Base-by-base conservation (phyloP, 2,329 filamentous ascomycete species). In the Penicillium oxalicum region DNA sequence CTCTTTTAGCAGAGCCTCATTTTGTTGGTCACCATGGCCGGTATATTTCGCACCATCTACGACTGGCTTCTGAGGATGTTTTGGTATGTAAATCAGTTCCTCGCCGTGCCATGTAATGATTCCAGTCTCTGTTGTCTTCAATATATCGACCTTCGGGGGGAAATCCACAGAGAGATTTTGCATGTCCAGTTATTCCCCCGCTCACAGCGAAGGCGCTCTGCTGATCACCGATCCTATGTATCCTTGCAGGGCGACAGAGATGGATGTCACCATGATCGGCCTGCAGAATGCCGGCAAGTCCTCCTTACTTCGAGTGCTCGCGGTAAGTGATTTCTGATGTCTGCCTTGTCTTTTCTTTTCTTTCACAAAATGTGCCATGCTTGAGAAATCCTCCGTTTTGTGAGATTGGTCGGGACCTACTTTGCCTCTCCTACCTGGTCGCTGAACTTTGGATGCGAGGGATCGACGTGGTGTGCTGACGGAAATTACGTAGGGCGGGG, bases 241-340 rank as follows among this genome's bases (percentile, higher is more conserved):
- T 47, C 33, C 39, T 56, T 66, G 56, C 62, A 96, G 91, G 93
- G 90, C 91, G 60, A 95, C 91, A 59, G 93, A 98, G 77, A 96
- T 98, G 91, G 93, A 98, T 74, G 91, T 98, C 68, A 97, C 93
- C 61, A 95, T 98, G 86, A 91, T 98, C 69, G 93, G 93, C 25
- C 76, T 98, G 67, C 93, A 98, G 70, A 97, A 97, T 75, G 93
- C 93, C 51, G 93, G 93, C 65, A 98, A 98, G 76, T 97, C 93
- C 35, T 97, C 91, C 54, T 73, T 98, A 65, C 77, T 98, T 70
- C 82, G 91, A 62, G 91, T 97, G 63, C 79, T 98, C 62, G 91
- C 91, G 77, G 93, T 98, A 84, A 81, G 91, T 73, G 8, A 32
- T 11, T 32, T 29, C 40, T 18, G 27, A 47, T 13, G 18, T 18